These are phyloP conservation scores for Aspergillus luchuensis DNA, from an alignment of 2,329 filamentous ascomycete genomes.

Conservation along the genomic window DNA sequence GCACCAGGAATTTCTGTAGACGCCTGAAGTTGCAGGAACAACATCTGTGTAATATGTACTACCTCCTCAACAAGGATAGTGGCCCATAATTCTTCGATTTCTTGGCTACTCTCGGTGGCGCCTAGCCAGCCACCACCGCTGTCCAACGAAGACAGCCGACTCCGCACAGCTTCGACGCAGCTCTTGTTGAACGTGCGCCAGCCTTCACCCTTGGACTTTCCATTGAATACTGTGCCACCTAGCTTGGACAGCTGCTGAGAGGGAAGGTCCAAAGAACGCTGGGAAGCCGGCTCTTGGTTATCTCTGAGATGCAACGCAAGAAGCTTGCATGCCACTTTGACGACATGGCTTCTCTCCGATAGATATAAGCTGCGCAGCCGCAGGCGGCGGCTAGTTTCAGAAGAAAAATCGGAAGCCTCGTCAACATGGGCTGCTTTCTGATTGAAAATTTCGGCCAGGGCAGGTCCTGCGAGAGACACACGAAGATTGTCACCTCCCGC, in stretches of 20 bases:
- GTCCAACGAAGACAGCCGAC: constrained; percentile 38
- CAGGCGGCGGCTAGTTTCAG: constrained; percentile 61
- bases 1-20: constrained; percentile 60
- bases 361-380: constrained; percentile 74
- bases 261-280: constrained; percentile 15
- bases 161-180: constrained; percentile 39
- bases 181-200: constrained; percentile 32
- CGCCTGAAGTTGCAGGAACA: constrained; percentile 70
- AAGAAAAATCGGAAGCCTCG: constrained; percentile 57
- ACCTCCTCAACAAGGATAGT: constrained; percentile 68
- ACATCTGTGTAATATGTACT: constrained; percentile 70
- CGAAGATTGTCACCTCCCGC: constrained; percentile 65
- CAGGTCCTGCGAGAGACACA: constrained; percentile 54
- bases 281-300: constrained; percentile 17
- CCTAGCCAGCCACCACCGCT: constrained; percentile 49
- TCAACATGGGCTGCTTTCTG: constrained; percentile 28
- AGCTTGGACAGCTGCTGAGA: constrained; percentile 26
- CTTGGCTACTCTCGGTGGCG: constrained; percentile 53
- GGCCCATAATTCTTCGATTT: constrained; percentile 64
- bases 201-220: constrained; percentile 28
- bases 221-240: constrained; percentile 34
- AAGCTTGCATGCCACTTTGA: constrained; percentile 62
- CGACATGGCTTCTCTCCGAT: constrained; percentile 68
- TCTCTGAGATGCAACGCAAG: constrained; percentile 35
- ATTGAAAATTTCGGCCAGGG: constrained; percentile 38